Conservation (phyloP, 768 basidiomycete species). For the Pleurotus citrinopileatus region DNA sequence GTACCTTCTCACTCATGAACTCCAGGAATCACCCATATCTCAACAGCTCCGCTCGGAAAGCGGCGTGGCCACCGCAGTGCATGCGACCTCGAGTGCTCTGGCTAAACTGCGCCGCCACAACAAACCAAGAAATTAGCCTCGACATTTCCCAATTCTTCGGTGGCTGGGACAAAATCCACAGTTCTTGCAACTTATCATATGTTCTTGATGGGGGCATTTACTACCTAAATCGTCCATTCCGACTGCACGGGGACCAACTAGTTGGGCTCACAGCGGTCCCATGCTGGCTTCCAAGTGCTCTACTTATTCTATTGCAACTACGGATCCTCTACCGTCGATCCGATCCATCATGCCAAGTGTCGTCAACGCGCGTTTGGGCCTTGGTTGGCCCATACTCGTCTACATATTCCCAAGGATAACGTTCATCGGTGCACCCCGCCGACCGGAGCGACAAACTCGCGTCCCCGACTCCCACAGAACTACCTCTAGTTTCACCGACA, state of each 20-base stretch:
- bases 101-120: background rate
- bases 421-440: conserved; percentile 1
- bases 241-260: background rate
- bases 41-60: background rate
- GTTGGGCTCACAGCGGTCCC: background rate
- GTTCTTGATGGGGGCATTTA: no score
- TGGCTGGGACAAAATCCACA: background rate
- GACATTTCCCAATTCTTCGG: background rate
- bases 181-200: no score
- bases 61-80: no score
- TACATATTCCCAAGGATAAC: background rate
- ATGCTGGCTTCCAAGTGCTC: background rate
- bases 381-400: background rate
- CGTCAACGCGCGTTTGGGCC: background rate
- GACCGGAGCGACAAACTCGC: background rate
- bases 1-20: background rate
- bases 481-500: background rate
- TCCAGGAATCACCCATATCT: background rate
- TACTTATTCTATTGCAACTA: background rate
- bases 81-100: no score
- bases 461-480: background rate
- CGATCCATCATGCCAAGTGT: conserved; percentile 3
- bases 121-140: background rate
- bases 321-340: conserved; percentile 7
- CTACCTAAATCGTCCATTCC: background rate